Evolutionary conservation across 1,139 yeast species (phyloP).

Genomic region (Pichia cactophila): DNA sequence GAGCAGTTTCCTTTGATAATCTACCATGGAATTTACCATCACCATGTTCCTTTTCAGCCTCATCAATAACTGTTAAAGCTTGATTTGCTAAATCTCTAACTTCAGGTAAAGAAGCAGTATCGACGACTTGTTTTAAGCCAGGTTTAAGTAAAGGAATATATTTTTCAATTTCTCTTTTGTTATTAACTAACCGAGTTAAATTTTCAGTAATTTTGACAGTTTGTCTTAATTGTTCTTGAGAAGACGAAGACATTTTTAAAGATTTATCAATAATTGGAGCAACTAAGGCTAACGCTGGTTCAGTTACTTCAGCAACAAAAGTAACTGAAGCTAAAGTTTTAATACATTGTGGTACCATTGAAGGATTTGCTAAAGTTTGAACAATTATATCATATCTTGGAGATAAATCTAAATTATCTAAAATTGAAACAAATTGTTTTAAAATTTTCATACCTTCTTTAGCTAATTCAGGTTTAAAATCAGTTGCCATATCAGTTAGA

Average conservation of each 20-base stretch:
- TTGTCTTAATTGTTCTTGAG: conserved; percentile 94
- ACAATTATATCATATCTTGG: conserved; percentile 82
- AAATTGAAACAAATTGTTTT: conserved; percentile 64
- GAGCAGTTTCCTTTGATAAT: conserved; percentile 50
- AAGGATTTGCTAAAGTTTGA: conserved; percentile 84
- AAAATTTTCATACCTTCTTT: conserved; percentile 71
- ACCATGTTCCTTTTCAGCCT: conserved; percentile 62
- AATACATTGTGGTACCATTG: conserved; percentile 81
- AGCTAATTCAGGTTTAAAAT: conserved; percentile 93
- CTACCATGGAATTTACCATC: conserved; percentile 76
- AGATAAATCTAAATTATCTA: conserved; percentile 87
- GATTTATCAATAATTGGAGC: conserved; percentile 93
- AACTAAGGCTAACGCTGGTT: conserved; percentile 81
- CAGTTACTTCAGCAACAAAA: conserved; percentile 97
- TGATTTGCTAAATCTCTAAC: conserved; percentile 89
- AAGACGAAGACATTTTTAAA: conserved; percentile 76
- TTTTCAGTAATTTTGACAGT: conserved; percentile 95
- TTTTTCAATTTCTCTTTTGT: conserved; percentile 82
- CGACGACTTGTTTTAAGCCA: conserved; percentile 79
- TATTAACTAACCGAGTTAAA: conserved; percentile 89
- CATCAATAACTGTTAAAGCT: conserved; percentile 73
- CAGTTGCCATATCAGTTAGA: conserved; percentile 83
- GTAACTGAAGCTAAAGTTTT: conserved; percentile 88
- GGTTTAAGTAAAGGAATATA: conserved; percentile 84
- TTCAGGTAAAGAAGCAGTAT: conserved; percentile 91